Base-by-base conservation (phyloP, 768 basidiomycete species). In the Suillus hirtellus region DNA sequence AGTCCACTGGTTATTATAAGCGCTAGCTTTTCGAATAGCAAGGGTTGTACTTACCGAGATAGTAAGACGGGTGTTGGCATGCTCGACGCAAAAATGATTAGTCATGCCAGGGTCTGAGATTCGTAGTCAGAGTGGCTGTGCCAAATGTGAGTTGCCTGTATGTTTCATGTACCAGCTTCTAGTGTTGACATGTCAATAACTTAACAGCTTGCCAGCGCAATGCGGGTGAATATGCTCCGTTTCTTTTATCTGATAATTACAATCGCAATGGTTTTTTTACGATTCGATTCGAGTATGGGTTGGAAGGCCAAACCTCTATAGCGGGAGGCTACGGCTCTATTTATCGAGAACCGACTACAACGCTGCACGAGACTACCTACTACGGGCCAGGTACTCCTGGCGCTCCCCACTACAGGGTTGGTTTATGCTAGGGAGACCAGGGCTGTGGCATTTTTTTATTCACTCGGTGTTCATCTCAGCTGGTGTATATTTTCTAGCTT, bases 21-120 rank as follows among this genome's bases (percentile, higher is more conserved):
- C 31, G 5, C 35, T 15, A 14, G 12, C 62, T 69, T 59, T 65
- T 66, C 53, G 27, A 52, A 46, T 21, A 17, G 58, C 34, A n/a
- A 9, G 12, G 24, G 27, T 24, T 11, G 38, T 38, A 54, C 76
- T 19, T 19, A 76, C 75, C 75, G 76, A 60, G 75, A 76, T 62
- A 76, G 65, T 21, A 77, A 67, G 24, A 54, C 68, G 19, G 79
- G 81, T 44, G 82, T 82, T n/a, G 81, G 73, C 79, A 83, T 83
- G 66, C 63, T 40, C 19, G 40, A 60, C 46, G 31, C 43, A 40
- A 7, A 21, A 24, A 21, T 59, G 37, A 59, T 52, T 24, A 14
- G 21, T 47, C 47, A 47, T 47, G 3, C 44, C 5, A 5, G 4
- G 31, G 44, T 21, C 19, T 43, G n/a, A 21, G 11, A 5, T 47